A percentile compares a stretch with the other conserved stretches of the same genome.
Conservation (phyloP, 73 alveolate species). For the Blepharisma stoltei region DNA sequence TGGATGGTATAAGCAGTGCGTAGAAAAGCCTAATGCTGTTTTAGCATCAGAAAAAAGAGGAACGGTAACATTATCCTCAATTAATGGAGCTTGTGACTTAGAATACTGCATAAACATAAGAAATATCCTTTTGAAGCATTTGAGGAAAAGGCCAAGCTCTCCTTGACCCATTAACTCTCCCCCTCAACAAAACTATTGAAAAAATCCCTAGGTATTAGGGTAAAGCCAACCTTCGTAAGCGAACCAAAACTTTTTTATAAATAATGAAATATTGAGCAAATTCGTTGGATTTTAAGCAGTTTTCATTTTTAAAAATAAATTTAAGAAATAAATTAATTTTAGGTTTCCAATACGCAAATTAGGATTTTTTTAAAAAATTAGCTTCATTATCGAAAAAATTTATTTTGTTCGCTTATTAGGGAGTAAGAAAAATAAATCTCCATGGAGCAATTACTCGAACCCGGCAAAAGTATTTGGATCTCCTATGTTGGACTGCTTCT, state of each 20-base stretch:
- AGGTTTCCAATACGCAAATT: no score
- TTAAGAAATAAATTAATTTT: no score
- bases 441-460: background rate
- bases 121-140: background rate
- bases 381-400: no score
- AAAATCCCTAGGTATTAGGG: no score
- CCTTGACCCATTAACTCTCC: background rate
- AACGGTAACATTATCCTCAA: background rate
- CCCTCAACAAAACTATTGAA: no score
- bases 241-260: no score
- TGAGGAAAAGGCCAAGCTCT: background rate
- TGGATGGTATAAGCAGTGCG: constrained; percentile 11
- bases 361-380: no score
- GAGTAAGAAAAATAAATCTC: background rate
- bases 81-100: background rate
- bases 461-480: background rate
- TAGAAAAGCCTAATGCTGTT: background rate
- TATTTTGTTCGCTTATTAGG: no score
- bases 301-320: no score
- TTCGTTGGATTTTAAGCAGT: no score
- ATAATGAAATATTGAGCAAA: no score
- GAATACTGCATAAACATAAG: background rate
- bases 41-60: constrained; percentile 7
- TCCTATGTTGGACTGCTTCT: background rate
- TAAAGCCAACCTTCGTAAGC: no score